phyloP scores from a whole-genome alignment of 331 rosid species.

The Malus hybrid region DNA sequence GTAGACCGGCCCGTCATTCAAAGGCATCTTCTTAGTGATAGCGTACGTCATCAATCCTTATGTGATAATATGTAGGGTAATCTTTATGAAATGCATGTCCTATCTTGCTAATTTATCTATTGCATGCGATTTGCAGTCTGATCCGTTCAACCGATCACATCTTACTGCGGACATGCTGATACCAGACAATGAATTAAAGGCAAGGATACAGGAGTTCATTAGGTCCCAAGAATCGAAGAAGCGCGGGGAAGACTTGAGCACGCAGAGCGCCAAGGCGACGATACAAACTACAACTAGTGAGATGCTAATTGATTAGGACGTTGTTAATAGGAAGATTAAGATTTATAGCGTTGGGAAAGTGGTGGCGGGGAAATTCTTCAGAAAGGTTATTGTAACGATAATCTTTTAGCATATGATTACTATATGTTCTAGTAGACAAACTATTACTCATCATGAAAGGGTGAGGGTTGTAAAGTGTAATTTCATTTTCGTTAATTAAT shows the following conservation, averaged over 20 bases:
- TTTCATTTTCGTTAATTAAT: background rate
- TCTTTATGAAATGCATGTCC: too few species aligned
- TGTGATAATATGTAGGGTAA: background rate
- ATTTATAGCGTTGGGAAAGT: background rate
- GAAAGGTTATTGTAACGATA: slow-evolving; percentile 2
- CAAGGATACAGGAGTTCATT: slow-evolving; percentile 71
- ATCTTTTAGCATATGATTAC: background rate
- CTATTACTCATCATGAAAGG: background rate
- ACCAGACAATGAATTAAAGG: slow-evolving; percentile 60
- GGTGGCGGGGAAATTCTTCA: background rate
- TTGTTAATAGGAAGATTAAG: background rate
- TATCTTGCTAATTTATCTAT: slow-evolving; percentile 10
- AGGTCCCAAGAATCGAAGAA: slow-evolving; percentile 61
- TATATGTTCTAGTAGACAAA: background rate
- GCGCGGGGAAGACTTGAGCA: slow-evolving; percentile 35
- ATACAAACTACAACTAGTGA: slow-evolving; percentile 70
- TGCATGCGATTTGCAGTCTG: slow-evolving; percentile 48
- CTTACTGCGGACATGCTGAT: slow-evolving; percentile 83
- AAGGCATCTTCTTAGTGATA: slow-evolving; percentile 97
- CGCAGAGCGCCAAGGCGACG: slow-evolving; percentile 53
- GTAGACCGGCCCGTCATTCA: slow-evolving; percentile 93
- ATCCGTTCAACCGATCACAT: slow-evolving; percentile 97
- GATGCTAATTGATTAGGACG: slow-evolving; percentile 66
- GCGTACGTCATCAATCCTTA: slow-evolving; percentile 22
- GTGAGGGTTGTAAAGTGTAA: background rate